These are phyloP conservation scores for Cicer arietinum DNA, from an alignment of 306 rosid species.

Conservation along the genomic window DNA sequence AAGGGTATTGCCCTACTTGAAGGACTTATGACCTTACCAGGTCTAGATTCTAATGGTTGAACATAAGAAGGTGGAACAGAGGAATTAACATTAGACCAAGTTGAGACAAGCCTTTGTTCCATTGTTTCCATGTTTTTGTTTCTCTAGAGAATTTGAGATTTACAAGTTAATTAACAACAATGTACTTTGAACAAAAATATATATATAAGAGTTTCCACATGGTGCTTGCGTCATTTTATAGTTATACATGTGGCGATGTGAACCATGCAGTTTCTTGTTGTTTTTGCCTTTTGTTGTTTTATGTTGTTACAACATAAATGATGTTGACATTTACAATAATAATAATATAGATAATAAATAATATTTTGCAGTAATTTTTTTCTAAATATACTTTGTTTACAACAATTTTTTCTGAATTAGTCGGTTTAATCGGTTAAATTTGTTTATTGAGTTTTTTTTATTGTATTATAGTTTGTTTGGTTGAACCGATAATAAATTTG, in stretches of 20 bases:
- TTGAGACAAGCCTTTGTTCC: conserved; percentile 47
- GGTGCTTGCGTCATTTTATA: conserved; percentile 24
- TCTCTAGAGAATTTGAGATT: background rate
- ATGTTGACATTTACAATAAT: too few species aligned
- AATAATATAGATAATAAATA: background rate
- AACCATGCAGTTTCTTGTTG: conserved; percentile 32
- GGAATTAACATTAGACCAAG: conserved; percentile 46
- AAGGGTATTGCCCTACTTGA: conserved; percentile 51
- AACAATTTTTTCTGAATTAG: too few species aligned
- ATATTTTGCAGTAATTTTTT: background rate
- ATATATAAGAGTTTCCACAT: conserved; percentile 15
- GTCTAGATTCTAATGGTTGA: conserved; percentile 51
- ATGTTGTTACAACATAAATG: background rate
- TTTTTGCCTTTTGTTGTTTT: conserved; percentile 5
- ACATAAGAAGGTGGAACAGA: conserved; percentile 51
- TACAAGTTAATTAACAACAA: background rate
- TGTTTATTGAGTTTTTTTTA: too few species aligned
- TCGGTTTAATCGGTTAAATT: too few species aligned
- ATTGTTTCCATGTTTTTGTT: conserved; percentile 35
- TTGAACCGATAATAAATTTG: too few species aligned
- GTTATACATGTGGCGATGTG: conserved; percentile 11
- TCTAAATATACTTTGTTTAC: background rate
- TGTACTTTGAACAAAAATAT: background rate
- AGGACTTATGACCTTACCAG: conserved; percentile 29
- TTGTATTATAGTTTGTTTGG: too few species aligned